Percentiles rank a stretch among this genome's conserved stretches.
These are phyloP conservation scores for Eucalyptus curtisii DNA, from an alignment of 345 rosid genomes.

Conservation along the genomic window DNA sequence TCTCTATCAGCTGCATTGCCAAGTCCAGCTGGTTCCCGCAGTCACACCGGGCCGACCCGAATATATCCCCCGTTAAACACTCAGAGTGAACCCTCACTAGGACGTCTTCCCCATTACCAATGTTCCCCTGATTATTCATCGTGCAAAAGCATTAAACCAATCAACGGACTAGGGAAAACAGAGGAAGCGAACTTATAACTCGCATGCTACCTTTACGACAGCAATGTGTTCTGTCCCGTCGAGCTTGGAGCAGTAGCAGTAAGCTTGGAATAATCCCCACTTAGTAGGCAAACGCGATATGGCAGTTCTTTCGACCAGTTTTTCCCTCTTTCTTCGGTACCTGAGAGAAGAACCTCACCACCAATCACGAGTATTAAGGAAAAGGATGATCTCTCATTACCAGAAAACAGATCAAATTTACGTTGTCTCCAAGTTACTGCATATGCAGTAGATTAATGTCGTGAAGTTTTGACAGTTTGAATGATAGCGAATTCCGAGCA, in stretches of 20 bases:
- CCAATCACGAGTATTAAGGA: too few relatives aligned
- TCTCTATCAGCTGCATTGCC: constrained; percentile 66
- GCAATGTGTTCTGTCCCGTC: constrained; percentile 80
- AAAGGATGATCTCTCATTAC: neutral
- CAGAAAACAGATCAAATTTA: neutral
- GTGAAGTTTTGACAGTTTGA: neutral
- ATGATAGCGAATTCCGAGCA: neutral
- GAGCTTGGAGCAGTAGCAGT: constrained; percentile 62
- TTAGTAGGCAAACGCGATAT: constrained; percentile 65
- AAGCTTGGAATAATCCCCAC: constrained; percentile 69
- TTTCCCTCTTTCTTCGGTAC: constrained; percentile 77
- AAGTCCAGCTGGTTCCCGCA: constrained; percentile 76
- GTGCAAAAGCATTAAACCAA: neutral
- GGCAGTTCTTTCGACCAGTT: constrained; percentile 52
- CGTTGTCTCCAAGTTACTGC: neutral
- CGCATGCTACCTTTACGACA: constrained; percentile 39
- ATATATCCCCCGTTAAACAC: constrained; percentile 79
- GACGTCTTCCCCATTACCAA: constrained; percentile 74
- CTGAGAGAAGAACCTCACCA: constrained; percentile 13
- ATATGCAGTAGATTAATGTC: neutral
- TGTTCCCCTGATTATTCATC: constrained; percentile 30
- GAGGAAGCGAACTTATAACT: neutral
- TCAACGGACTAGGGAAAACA: neutral
- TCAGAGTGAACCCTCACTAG: constrained; percentile 88
- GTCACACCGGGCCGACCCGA: constrained; percentile 79